Conservation (phyloP, 1,284 basidiomycete genomes). For the Pascua guehoae region DNA sequence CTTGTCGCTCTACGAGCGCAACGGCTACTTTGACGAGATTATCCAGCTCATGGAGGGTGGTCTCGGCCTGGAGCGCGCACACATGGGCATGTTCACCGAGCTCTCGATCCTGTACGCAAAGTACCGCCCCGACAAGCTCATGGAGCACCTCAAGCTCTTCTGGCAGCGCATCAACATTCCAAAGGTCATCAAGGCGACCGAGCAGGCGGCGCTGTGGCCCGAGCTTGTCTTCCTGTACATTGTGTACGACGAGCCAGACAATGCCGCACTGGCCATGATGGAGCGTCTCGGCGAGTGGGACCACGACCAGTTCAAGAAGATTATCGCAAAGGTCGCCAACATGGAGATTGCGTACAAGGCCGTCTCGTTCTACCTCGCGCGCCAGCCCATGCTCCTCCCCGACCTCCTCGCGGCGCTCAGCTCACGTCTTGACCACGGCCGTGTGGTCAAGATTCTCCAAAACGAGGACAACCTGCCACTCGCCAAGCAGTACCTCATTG, state of each 20-base stretch:
- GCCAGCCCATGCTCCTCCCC: slow-evolving; percentile 88
- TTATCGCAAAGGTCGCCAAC: slow-evolving; percentile 91
- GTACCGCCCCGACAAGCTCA: slow-evolving; percentile 91
- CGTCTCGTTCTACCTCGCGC: slow-evolving; percentile 67
- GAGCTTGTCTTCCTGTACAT: slow-evolving; percentile 97
- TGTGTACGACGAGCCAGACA: slow-evolving; percentile 65
- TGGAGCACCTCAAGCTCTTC: slow-evolving; percentile 98
- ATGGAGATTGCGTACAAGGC: slow-evolving; percentile 77
- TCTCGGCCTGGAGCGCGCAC: slow-evolving; percentile 89
- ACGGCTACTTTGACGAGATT: slow-evolving; percentile 93
- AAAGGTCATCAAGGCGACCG: slow-evolving; percentile 87
- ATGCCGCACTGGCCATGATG: slow-evolving; percentile 52
- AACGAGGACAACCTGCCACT: slow-evolving; percentile 83
- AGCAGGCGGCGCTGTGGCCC: slow-evolving; percentile 98
- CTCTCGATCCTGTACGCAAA: slow-evolving; percentile 93
- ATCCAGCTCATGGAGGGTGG: slow-evolving; percentile 89
- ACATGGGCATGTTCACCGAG: slow-evolving; percentile 71
- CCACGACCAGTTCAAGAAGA: slow-evolving; percentile 91
- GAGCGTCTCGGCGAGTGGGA: slow-evolving; percentile 97
- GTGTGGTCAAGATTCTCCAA: slow-evolving; percentile 91
- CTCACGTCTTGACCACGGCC: slow-evolving; percentile 86
- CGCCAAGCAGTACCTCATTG: slow-evolving; percentile 92
- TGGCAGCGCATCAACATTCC: slow-evolving; percentile 83
- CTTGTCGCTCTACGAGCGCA: slow-evolving; percentile 81
- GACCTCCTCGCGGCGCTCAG: slow-evolving; percentile 90